Evolutionary conservation across 2,329 filamentous ascomycete genomes (phyloP).

Genomic region (Curvularia eragrostidis): DNA sequence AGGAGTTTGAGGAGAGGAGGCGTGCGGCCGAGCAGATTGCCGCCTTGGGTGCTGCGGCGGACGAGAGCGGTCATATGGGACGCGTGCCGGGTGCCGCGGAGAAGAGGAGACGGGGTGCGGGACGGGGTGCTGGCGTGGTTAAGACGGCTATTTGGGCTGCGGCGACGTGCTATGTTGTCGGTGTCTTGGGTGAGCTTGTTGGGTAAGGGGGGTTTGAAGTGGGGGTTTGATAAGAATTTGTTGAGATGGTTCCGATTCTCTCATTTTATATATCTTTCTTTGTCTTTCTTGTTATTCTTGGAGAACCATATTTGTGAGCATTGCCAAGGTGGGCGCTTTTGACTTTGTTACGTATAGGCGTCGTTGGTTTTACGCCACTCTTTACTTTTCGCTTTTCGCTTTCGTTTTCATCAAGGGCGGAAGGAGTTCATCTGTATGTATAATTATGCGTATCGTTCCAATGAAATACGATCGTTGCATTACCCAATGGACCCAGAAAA

Average conservation of each 20-base stretch:
- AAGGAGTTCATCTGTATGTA: background rate
- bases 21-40: conserved; percentile 24
- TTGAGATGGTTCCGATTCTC: too few relatives aligned
- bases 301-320: background rate
- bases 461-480: background rate
- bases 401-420: background rate
- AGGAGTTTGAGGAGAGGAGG: conserved; percentile 33
- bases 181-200: conserved; percentile 40
- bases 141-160: conserved; percentile 42
- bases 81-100: background rate
- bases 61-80: background rate
- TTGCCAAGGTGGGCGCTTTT: background rate
- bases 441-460: background rate
- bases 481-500: background rate
- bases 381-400: background rate
- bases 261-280: background rate
- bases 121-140: conserved; percentile 30
- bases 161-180: conserved; percentile 42
- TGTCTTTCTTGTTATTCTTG: background rate
- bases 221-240: too few relatives aligned
- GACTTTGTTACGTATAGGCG: background rate
- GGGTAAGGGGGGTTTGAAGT: background rate
- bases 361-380: background rate
- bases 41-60: background rate
- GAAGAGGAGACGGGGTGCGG: conserved; percentile 13